phyloP scores from a whole-genome alignment of 2,329 filamentous ascomycete species.

The Aureobasidium namibiae region DNA sequence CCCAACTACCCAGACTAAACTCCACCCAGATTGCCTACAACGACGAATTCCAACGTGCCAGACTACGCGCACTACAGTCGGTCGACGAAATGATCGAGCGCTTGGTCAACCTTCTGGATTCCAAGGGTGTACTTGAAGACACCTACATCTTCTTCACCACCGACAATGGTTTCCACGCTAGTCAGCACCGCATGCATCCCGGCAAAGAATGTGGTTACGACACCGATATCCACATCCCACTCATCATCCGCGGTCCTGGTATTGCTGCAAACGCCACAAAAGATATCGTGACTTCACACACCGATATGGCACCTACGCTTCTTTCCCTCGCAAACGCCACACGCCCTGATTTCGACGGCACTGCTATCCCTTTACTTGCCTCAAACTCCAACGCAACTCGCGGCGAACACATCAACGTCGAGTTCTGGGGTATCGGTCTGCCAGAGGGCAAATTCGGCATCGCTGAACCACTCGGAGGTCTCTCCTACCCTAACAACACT shows the following conservation, averaged over 20 bases:
- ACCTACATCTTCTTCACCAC: conserved; percentile 55
- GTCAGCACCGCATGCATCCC: conserved; percentile 50
- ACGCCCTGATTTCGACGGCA: conserved; percentile 49
- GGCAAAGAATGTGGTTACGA: conserved; percentile 53
- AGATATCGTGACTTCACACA: conserved; percentile 51
- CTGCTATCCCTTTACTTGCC: conserved; percentile 37
- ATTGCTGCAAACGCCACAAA: conserved; percentile 36
- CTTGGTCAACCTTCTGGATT: conserved; percentile 37
- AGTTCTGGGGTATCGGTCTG: conserved; percentile 33
- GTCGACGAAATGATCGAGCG: conserved; percentile 49
- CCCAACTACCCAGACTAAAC: conserved; percentile 33
- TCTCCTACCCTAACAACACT: conserved; percentile 19
- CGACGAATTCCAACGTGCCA: conserved; percentile 45
- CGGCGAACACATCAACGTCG: conserved; percentile 40
- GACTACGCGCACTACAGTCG: conserved; percentile 45
- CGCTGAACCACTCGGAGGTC: conserved; percentile 13
- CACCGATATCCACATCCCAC: conserved; percentile 52
- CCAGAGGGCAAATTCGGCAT: conserved; percentile 25
- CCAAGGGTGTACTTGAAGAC: conserved; percentile 31
- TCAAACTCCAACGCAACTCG: conserved; percentile 16
- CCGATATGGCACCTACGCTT: conserved; percentile 56
- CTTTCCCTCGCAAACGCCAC: conserved; percentile 35
- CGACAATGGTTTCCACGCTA: conserved; percentile 54
- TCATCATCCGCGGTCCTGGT: conserved; percentile 52
- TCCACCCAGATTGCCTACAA: conserved; percentile 38